Base-by-base conservation (phyloP, 2,329 filamentous ascomycete species). In the Beauveria rudraprayagi region DNA sequence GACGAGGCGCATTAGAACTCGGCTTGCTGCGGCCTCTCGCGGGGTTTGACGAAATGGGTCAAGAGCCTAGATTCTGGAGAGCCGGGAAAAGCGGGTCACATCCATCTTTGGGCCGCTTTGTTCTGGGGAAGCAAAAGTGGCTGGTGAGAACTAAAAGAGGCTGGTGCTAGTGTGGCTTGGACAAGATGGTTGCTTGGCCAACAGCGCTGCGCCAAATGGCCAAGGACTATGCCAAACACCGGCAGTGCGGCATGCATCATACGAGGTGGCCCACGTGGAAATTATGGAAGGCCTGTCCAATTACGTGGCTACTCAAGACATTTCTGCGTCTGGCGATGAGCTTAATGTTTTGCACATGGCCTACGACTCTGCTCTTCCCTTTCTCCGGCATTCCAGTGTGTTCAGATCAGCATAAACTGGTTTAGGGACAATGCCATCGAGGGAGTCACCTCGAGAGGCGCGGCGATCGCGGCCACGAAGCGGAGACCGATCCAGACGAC, bases 131-230 rank as follows among this genome's bases (percentile, higher is more conserved):
- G 46, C 1, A 50, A 50, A 56, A 26, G 53, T 61, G 53, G 60
- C 60, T 61, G 28, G 34, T 43, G 17, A 22, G 3, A 3, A 28
- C 10, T 22, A 34, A 59, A 59, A 40, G 57, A 55, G 57, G 57
- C 57, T 60, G 57, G 50, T 54, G 58, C n/a, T 40, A 61, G 47
- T 61, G 58, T 61, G 58, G 58, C 58, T 61, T 34, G 17, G 70
- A 72, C 70, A 66, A 70, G 74, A 75, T 74, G 67, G 76, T 78
- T 78, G 74, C 71, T 71, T 64, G 56, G 75, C 65, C 76, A 76
- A 78, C 76, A 64, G 60, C 3, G 24, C n/a, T 8, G 41, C 48
- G 19, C 24, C 48, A 61, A 66, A 60, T 22, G 41, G 63, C 64
- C 67, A 67, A 67, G 64, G 34, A 37, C 34, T 37, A 14, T 57